A percentile compares a stretch with the other conserved stretches of the same genome.
phyloP scores from a whole-genome alignment of 768 basidiomycete species.

The Russula lepida region DNA sequence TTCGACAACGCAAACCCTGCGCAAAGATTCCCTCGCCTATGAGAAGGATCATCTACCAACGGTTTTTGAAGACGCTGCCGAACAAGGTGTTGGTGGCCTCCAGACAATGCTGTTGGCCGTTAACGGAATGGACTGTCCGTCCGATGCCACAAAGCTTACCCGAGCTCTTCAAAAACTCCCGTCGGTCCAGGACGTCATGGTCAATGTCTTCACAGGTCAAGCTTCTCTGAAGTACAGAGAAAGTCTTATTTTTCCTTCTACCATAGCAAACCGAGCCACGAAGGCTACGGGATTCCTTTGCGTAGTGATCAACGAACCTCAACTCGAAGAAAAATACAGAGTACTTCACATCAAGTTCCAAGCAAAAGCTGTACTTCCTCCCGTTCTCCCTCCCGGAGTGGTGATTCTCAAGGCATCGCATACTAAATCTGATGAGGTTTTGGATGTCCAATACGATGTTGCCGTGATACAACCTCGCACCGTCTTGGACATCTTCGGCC shows the following conservation, averaged over 20 bases:
- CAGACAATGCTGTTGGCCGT: conserved; percentile 1
- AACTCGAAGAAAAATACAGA: conserved; percentile 3
- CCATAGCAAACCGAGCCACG: conserved; percentile 8
- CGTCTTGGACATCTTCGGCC: conserved; percentile 26
- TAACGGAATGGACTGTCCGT: conserved; percentile 18
- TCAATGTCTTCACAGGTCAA: conserved; percentile 10
- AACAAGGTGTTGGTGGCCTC: background rate
- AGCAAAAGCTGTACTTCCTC: background rate
- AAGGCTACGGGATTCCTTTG: conserved; percentile 14
- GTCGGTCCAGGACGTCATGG: conserved; percentile 16
- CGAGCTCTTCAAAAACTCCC: conserved; percentile 12
- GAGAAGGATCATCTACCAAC: background rate
- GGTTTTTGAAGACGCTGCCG: background rate
- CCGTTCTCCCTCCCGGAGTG: conserved; percentile 6
- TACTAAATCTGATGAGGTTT: background rate
- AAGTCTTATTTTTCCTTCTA: conserved; percentile 1
- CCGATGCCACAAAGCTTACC: conserved; percentile 7
- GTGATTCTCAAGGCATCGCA: background rate
- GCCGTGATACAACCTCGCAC: conserved; percentile 28
- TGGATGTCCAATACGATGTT: conserved; percentile 24
- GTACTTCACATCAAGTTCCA: conserved; percentile 6
- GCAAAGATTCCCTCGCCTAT: background rate
- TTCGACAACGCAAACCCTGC: background rate
- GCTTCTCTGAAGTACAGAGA: conserved; percentile 17
- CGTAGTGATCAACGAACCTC: background rate